A percentile compares a stretch with the other conserved stretches of the same genome.
phyloP scores from a whole-genome alignment of 805 yeast species.

The Ascoidea rubescens region DNA sequence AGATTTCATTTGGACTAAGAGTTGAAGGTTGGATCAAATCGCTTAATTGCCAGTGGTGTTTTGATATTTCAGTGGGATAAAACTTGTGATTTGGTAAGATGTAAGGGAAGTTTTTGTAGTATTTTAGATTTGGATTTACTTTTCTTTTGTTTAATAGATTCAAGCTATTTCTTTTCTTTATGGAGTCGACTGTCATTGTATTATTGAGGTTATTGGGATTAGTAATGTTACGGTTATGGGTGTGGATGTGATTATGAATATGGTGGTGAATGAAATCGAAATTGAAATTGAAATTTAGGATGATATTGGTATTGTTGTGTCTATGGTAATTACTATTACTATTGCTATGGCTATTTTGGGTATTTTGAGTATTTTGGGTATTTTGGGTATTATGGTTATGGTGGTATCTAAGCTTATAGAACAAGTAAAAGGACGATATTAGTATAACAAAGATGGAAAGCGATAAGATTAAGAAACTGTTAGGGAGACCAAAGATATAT shows the following conservation, averaged over 20 bases:
- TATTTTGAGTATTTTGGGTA: too few relatives aligned
- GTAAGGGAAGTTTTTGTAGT: not conserved
- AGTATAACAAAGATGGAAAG: not conserved
- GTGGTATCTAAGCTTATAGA: not conserved
- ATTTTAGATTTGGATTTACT: too few relatives aligned
- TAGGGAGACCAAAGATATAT: too few relatives aligned
- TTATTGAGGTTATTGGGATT: not conserved
- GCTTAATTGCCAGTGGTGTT: conserved; percentile 67
- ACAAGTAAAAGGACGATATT: not conserved
- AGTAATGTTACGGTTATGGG: too few relatives aligned
- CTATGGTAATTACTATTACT: too few relatives aligned
- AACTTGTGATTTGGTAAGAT: not conserved
- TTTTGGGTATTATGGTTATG: too few relatives aligned
- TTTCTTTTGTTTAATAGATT: too few relatives aligned
- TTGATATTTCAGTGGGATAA: conserved; percentile 19
- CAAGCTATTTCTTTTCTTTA: too few relatives aligned
- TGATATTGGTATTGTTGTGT: not conserved
- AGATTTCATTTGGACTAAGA: conserved; percentile 26
- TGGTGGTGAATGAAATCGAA: not conserved
- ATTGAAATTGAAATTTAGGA: not conserved
- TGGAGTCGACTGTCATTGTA: not conserved
- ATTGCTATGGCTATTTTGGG: too few relatives aligned
- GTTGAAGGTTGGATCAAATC: conserved; percentile 50
- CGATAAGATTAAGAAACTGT: not conserved
- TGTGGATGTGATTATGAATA: not conserved